Conservation (phyloP, 768 basidiomycete species). For the Amanita rubescens region DNA sequence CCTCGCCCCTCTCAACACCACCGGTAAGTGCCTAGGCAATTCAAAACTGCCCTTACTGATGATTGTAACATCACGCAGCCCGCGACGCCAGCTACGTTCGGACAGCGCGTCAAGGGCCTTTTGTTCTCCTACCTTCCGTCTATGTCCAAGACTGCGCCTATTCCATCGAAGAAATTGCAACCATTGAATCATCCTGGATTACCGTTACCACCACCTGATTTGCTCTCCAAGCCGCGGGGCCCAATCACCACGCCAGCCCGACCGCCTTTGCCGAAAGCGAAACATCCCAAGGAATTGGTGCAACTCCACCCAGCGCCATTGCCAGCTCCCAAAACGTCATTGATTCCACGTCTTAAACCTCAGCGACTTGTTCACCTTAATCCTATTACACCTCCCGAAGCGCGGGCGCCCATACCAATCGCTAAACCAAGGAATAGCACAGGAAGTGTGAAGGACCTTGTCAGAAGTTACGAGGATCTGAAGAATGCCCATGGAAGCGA, state of each 20-base stretch:
- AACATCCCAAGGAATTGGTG: conserved; percentile 60
- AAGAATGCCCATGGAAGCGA: neutral
- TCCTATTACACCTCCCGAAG: conserved; percentile 27
- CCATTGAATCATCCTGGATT: conserved; percentile 31
- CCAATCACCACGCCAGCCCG: conserved; percentile 56
- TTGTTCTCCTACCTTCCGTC: conserved; percentile 56
- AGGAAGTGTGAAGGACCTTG: conserved; percentile 66
- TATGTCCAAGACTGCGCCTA: conserved; percentile 30
- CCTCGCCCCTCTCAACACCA: neutral
- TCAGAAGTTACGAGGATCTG: conserved; percentile 47
- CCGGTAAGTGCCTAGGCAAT: neutral
- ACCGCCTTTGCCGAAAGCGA: conserved; percentile 34
- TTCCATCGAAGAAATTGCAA: conserved; percentile 15
- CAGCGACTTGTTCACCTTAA: conserved; percentile 51
- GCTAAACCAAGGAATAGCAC: conserved; percentile 48
- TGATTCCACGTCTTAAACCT: conserved; percentile 37
- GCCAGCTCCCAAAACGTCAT: conserved; percentile 27
- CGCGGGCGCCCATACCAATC: conserved; percentile 13
- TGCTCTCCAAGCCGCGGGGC: conserved; percentile 41
- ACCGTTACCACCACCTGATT: conserved; percentile 47
- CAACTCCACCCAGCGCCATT: conserved; percentile 49
- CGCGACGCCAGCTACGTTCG: conserved; percentile 25
- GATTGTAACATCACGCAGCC: neutral
- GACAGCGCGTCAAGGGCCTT: conserved; percentile 49
- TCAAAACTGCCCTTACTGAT: neutral